phyloP scores from a whole-genome alignment of 345 rosid species.

The Syzygium jambos region DNA sequence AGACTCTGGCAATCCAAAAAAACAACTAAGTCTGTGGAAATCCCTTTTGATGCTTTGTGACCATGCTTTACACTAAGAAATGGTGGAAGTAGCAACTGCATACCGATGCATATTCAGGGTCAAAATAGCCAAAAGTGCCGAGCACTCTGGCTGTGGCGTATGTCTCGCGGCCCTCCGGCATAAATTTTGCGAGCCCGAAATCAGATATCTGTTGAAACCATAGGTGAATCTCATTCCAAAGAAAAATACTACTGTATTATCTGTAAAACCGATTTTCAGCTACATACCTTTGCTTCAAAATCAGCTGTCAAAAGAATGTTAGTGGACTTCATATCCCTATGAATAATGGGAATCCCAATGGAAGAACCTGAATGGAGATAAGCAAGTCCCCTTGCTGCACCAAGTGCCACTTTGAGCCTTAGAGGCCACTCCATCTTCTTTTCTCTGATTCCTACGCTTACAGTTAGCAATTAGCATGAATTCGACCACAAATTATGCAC shows the following conservation, averaged over 20 bases:
- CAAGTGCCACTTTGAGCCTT: slow-evolving; percentile 75
- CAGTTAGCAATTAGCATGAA: not conserved
- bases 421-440: slow-evolving; percentile 77
- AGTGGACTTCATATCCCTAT: slow-evolving; percentile 88
- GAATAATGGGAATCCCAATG: slow-evolving; percentile 85
- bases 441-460: slow-evolving; percentile 51
- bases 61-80: not conserved
- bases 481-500: not conserved
- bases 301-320: slow-evolving; percentile 65
- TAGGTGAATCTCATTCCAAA: not conserved
- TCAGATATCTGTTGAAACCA: slow-evolving; percentile 57
- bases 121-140: slow-evolving; percentile 94
- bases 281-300: slow-evolving; percentile 74
- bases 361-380: slow-evolving; percentile 85
- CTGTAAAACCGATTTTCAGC: not conserved
- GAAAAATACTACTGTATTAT: not conserved
- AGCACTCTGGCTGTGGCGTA: slow-evolving; percentile 83
- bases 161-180: slow-evolving; percentile 85
- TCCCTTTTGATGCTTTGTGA: not conserved
- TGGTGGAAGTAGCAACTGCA: not conserved
- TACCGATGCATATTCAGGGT: slow-evolving; percentile 93
- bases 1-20: not conserved
- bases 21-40: not conserved
- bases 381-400: slow-evolving; percentile 88
- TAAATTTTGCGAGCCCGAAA: slow-evolving; percentile 89